Evolutionary conservation across 2,329 filamentous ascomycete species (phyloP).

Genomic region (Ophiostoma ulmi): DNA sequence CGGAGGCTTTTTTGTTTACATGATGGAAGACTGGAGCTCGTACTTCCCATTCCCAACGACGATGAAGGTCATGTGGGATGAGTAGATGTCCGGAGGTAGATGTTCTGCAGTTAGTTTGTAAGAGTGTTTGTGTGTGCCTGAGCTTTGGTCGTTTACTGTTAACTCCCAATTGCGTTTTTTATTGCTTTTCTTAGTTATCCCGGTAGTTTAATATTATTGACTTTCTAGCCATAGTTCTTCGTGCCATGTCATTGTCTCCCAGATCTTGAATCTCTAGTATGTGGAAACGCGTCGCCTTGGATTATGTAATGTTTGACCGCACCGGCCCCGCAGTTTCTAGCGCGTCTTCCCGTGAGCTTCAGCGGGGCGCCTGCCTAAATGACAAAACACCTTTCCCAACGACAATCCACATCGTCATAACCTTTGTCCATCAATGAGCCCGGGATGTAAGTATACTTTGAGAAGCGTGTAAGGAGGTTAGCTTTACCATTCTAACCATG

Average conservation of each 20-base stretch:
- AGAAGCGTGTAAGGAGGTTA: background rate
- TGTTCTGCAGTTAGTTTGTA: background rate
- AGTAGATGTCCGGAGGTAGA: constrained; percentile 23
- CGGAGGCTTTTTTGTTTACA: constrained; percentile 55
- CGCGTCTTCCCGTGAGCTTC: background rate
- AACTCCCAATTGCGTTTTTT: too few relatives aligned
- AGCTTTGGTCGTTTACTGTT: too few relatives aligned
- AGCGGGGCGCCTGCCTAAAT: background rate
- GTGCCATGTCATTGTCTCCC: too few relatives aligned
- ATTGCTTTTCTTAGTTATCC: too few relatives aligned
- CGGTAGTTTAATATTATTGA: too few relatives aligned
- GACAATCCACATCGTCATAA: background rate
- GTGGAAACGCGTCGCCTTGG: background rate
- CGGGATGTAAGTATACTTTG: background rate
- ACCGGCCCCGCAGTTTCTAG: background rate
- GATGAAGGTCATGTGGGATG: constrained; percentile 53
- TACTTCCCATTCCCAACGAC: constrained; percentile 45
- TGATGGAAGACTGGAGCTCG: constrained; percentile 60
- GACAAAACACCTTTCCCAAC: background rate
- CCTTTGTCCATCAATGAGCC: background rate
- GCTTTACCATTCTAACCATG: background rate
- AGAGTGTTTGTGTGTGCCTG: background rate
- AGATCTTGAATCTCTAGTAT: too few relatives aligned
- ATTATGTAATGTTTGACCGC: background rate
- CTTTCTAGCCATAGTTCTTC: too few relatives aligned